A percentile compares a stretch with the other conserved stretches of the same genome.
These are phyloP conservation scores for Pleurotus tuoliensis DNA, from an alignment of 768 basidiomycete species.

Conservation along the genomic window DNA sequence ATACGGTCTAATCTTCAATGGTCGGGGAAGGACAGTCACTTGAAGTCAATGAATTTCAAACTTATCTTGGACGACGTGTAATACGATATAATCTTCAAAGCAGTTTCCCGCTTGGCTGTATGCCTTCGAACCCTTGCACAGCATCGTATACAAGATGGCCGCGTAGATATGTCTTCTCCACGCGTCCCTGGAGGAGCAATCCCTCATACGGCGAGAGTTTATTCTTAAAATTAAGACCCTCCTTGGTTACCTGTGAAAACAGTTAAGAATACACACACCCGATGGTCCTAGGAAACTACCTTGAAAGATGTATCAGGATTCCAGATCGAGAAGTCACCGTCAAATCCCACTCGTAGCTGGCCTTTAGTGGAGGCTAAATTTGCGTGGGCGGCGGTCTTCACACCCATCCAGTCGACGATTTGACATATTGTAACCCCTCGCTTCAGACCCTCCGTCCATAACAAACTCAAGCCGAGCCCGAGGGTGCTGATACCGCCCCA, in stretches of 20 bases:
- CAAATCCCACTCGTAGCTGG: slow-evolving; percentile 62
- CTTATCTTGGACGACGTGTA: no score
- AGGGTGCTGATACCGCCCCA: slow-evolving; percentile 96
- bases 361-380: slow-evolving; percentile 73
- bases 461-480: slow-evolving; percentile 81
- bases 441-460: slow-evolving; percentile 82
- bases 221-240: slow-evolving; percentile 84
- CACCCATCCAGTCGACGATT: slow-evolving; percentile 74
- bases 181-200: slow-evolving; percentile 61
- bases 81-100: not conserved
- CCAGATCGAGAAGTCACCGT: slow-evolving; percentile 88
- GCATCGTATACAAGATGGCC: slow-evolving; percentile 65
- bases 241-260: slow-evolving; percentile 60
- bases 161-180: slow-evolving; percentile 76
- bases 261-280: slow-evolving; percentile 8
- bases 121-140: slow-evolving; percentile 30
- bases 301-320: slow-evolving; percentile 54
- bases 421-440: slow-evolving; percentile 54
- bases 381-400: slow-evolving; percentile 74
- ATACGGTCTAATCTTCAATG: no score
- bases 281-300: slow-evolving; percentile 32
- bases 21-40: not conserved
- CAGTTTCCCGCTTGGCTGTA: not conserved
- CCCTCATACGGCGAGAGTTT: slow-evolving; percentile 91
- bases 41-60: not conserved